Evolutionary conservation across 805 yeast species (phyloP).

Genomic region (Schwanniomyces vanrijiae): DNA sequence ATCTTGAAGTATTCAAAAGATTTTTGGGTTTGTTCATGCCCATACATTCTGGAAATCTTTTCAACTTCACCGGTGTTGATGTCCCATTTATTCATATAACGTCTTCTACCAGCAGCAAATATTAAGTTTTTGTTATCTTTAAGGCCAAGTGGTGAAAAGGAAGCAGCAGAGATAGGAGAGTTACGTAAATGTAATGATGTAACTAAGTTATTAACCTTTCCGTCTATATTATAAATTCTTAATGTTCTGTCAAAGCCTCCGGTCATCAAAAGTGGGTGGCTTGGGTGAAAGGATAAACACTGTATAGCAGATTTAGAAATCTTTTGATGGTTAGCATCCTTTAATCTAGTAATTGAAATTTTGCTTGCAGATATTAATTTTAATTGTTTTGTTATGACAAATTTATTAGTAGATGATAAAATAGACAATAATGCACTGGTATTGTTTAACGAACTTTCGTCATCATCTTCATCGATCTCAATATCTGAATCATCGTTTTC

Average conservation of each 20-base stretch:
- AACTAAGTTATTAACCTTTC: slow-evolving; percentile 75
- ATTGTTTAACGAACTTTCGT: slow-evolving; percentile 19
- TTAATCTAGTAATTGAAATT: slow-evolving; percentile 76
- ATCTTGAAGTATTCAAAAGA: slow-evolving; percentile 84
- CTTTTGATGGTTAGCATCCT: slow-evolving; percentile 78
- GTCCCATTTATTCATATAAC: slow-evolving; percentile 92
- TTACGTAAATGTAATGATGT: slow-evolving; percentile 78
- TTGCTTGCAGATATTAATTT: slow-evolving; percentile 67
- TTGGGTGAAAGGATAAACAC: slow-evolving; percentile 79
- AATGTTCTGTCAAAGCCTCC: slow-evolving; percentile 92
- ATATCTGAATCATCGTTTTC: slow-evolving; percentile 11
- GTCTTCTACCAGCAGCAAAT: slow-evolving; percentile 87
- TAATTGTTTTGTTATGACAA: slow-evolving; percentile 42
- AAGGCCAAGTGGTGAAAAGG: slow-evolving; percentile 46
- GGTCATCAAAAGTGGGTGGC: slow-evolving; percentile 78
- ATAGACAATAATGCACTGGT: slow-evolving; percentile 33
- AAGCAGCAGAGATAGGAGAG: slow-evolving; percentile 77
- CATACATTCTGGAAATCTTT: slow-evolving; percentile 85
- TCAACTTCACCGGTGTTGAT: slow-evolving; percentile 68
- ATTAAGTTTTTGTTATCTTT: slow-evolving; percentile 47
- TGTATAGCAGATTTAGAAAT: slow-evolving; percentile 82
- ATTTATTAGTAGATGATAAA: slow-evolving; percentile 33
- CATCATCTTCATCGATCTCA: slow-evolving; percentile 21
- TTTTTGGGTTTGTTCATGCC: slow-evolving; percentile 81
- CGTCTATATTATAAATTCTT: slow-evolving; percentile 87